Conservation (phyloP, 2,329 filamentous ascomycete species). For the Emericellopsis cladophorae region DNA sequence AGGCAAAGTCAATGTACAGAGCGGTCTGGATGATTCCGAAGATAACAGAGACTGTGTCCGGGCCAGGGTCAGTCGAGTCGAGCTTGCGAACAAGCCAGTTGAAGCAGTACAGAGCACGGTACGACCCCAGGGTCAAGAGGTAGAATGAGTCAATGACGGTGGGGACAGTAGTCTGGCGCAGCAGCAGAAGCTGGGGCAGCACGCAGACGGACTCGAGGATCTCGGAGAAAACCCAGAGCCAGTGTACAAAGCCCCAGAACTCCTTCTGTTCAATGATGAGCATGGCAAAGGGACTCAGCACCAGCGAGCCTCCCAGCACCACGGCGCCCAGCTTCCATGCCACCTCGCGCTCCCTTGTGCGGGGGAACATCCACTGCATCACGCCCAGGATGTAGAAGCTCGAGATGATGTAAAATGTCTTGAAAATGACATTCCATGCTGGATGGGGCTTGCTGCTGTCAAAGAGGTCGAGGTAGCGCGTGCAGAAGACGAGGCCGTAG, state of each 20-base stretch:
- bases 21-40: slow-evolving; percentile 85
- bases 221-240: slow-evolving; percentile 78
- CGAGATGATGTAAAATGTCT: slow-evolving; percentile 76
- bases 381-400: slow-evolving; percentile 77
- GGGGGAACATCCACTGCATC: slow-evolving; percentile 77
- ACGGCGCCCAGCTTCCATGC: slow-evolving; percentile 83
- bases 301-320: slow-evolving; percentile 50
- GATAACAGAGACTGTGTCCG: slow-evolving; percentile 63
- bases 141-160: slow-evolving; percentile 98
- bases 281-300: slow-evolving; percentile 61
- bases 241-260: slow-evolving; percentile 35
- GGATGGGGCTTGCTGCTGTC: slow-evolving; percentile 20
- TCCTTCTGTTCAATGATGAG: slow-evolving; percentile 47
- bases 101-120: slow-evolving; percentile 78
- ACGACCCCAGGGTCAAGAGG: slow-evolving; percentile 74
- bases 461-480: slow-evolving; percentile 80
- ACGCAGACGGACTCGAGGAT: slow-evolving; percentile 87
- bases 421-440: slow-evolving; percentile 68
- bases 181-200: slow-evolving; percentile 78
- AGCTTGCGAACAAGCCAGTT: slow-evolving; percentile 73
- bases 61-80: slow-evolving; percentile 43
- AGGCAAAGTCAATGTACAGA: slow-evolving; percentile 87
- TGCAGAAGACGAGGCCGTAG: slow-evolving; percentile 75
- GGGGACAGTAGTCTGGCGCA: slow-evolving; percentile 88
- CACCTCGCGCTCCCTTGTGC: slow-evolving; percentile 80